Base-by-base conservation (phyloP, 1,284 basidiomycete species). In the Cutaneotrichosporon dermatis region DNA sequence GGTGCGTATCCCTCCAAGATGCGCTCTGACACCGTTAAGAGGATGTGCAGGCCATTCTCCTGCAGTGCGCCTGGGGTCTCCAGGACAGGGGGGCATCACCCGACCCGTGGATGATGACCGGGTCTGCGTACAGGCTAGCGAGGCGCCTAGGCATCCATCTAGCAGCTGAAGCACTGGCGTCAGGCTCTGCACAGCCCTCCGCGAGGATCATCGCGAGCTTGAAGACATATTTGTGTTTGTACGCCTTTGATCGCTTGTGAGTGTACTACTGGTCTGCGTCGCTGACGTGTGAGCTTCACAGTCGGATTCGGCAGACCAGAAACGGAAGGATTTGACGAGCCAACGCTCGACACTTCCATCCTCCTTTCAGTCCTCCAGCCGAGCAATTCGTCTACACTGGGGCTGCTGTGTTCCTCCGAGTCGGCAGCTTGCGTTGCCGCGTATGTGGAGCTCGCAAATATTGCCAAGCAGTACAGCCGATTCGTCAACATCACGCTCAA, bases 271-370 rank as follows among this genome's bases (percentile, higher is more conserved):
- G 16, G 25, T 25, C 25, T 35, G 41, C 53, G 15, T 48, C 50
- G 9, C 35, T 40, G 6, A 13, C 42, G 25, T 25, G 25, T 25
- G 25, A 66, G 66, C 16, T 54, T 67, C 9, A 65, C 66, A 8
- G 61, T 63, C 13, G 66, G 66, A 1, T 67, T 67, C 54, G 66
- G 66, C 13, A 50, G 66, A 7, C 66, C 66, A 1, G 66, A 67
- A 52, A 67, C 63, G 6, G 63, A 65, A 39, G 66, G 66, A 4
- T 67, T 63, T 48, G 63, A 58, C 11, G 35, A 44, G 33, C 33
- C 43, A 2, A 61, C 61, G 5, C 49, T 67, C 46, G 63, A 67
- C 55, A 63, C 59, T 1, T 44, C 57, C 5, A 6, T 58, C 6
- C 52, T 67, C 4, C 16, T 56, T n/a, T 8, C 40, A 4, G 35